Percentiles rank a stretch among this genome's conserved stretches.
Conservation (phyloP, 805 yeast genomes). For the Candida nemodendra region DNA sequence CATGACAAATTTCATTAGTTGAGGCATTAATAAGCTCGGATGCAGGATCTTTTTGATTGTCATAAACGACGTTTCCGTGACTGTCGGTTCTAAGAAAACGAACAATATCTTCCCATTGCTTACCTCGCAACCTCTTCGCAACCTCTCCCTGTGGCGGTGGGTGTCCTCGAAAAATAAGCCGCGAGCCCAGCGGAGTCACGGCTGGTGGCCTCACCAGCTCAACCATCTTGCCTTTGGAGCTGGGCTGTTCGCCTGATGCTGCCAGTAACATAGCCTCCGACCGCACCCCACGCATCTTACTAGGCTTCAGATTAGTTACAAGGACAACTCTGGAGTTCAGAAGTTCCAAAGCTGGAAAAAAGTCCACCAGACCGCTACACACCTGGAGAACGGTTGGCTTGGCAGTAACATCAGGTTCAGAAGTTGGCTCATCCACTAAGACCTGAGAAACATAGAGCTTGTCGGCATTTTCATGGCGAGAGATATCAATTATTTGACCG, state of each 20-base stretch:
- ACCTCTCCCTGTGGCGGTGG: conserved; percentile 7
- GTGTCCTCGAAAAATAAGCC: conserved; percentile 36
- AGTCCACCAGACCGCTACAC: conserved; percentile 58
- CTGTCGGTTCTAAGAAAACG: conserved; percentile 31
- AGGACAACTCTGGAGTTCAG: conserved; percentile 46
- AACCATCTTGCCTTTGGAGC: conserved; percentile 31
- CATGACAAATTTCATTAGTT: conserved; percentile 13
- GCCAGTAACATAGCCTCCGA: conserved; percentile 70
- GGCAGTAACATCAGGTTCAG: neutral
- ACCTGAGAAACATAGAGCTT: conserved; percentile 57
- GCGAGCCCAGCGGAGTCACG: conserved; percentile 37
- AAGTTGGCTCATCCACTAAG: conserved; percentile 23
- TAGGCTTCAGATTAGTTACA: conserved; percentile 56
- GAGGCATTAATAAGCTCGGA: conserved; percentile 7
- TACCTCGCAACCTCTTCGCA: conserved; percentile 33
- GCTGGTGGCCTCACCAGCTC: conserved; percentile 49
- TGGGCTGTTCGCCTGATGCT: too few species aligned
- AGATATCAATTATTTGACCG: conserved; percentile 47
- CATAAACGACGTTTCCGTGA: conserved; percentile 32
- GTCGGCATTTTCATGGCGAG: conserved; percentile 56
- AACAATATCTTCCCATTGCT: conserved; percentile 36
- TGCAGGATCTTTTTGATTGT: conserved; percentile 1
- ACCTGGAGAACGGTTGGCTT: conserved; percentile 36
- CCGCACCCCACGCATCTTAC: conserved; percentile 59
- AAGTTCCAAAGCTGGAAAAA: conserved; percentile 40